Percentiles rank a stretch among this genome's conserved stretches.
Evolutionary conservation across 1,139 yeast genomes (phyloP).

Genomic region (Candida tunisiensis): DNA sequence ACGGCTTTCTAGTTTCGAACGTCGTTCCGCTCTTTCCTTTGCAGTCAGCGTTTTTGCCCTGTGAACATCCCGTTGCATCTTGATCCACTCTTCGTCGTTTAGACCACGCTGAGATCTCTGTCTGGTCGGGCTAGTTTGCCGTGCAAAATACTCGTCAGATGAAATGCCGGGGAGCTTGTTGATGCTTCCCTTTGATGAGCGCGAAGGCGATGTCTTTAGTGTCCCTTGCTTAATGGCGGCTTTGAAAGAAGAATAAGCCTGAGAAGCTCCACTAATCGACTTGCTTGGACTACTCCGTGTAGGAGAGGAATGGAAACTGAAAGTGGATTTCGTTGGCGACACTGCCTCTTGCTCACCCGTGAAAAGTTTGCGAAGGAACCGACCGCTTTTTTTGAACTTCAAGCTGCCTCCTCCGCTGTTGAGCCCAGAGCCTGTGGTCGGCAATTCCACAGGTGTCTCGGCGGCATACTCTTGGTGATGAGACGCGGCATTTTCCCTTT

Average conservation of each 20-base stretch:
- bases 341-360: constrained; percentile 7
- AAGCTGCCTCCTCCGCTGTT: constrained; percentile 6
- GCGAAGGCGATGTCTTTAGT: too few species aligned
- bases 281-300: constrained; percentile 8
- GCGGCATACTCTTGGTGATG: constrained; percentile 1
- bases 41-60: constrained; percentile 61
- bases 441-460: constrained; percentile 10
- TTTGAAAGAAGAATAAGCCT: background rate
- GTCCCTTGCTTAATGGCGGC: too few species aligned
- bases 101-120: too few species aligned
- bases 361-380: constrained; percentile 38
- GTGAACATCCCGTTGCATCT: constrained; percentile 42
- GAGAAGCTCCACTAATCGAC: constrained; percentile 4
- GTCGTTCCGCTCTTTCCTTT: constrained; percentile 53
- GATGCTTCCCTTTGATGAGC: too few species aligned
- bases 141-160: background rate
- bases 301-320: constrained; percentile 8
- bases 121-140: background rate
- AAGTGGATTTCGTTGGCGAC: constrained; percentile 11
- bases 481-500: constrained; percentile 1
- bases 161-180: too few species aligned
- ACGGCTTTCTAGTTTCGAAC: constrained; percentile 51
- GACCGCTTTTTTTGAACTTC: constrained; percentile 21
- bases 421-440: constrained; percentile 5
- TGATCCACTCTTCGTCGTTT: constrained; percentile 24